Conservation (phyloP, 495 filamentous ascomycete genomes). For the Neurospora sublineolata region DNA sequence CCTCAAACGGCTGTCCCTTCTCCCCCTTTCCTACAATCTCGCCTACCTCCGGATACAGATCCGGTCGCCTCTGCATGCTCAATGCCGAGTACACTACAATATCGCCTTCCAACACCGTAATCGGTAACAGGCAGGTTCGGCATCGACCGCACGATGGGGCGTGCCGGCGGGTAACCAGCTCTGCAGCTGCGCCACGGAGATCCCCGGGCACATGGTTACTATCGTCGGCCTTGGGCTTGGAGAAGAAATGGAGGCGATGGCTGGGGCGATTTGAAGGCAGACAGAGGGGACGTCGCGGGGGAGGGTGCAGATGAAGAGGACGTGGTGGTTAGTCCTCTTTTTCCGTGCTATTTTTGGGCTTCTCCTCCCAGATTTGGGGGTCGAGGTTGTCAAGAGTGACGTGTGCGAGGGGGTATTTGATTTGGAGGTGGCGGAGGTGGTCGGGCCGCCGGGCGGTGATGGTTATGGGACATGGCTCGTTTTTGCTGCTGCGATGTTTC, state of each 20-base stretch:
- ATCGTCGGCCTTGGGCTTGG: background rate
- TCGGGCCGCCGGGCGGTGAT: background rate
- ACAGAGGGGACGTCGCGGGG: background rate
- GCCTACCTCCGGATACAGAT: conserved; percentile 34
- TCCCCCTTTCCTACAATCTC: conserved; percentile 2
- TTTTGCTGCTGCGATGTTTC: background rate
- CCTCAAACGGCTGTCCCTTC: conserved; percentile 17
- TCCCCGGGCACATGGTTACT: background rate
- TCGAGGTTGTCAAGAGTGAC: background rate
- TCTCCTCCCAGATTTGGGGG: background rate
- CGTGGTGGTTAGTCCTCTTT: background rate
- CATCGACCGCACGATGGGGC: background rate
- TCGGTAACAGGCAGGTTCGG: background rate
- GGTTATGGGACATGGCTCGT: background rate
- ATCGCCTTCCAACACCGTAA: conserved; percentile 26
- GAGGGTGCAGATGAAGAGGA: background rate
- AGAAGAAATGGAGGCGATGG: background rate
- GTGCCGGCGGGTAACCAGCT: background rate
- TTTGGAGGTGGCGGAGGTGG: background rate
- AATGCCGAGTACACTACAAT: conserved; percentile 33
- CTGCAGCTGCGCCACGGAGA: background rate
- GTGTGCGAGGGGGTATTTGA: background rate
- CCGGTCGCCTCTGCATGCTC: conserved; percentile 41
- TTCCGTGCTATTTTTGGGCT: background rate
- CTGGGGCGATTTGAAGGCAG: background rate